A percentile compares a stretch with the other conserved stretches of the same genome.
These are phyloP conservation scores for Ceratocystiopsis sp. DNA, from an alignment of 2,329 filamentous ascomycete species.

Conservation along the genomic window DNA sequence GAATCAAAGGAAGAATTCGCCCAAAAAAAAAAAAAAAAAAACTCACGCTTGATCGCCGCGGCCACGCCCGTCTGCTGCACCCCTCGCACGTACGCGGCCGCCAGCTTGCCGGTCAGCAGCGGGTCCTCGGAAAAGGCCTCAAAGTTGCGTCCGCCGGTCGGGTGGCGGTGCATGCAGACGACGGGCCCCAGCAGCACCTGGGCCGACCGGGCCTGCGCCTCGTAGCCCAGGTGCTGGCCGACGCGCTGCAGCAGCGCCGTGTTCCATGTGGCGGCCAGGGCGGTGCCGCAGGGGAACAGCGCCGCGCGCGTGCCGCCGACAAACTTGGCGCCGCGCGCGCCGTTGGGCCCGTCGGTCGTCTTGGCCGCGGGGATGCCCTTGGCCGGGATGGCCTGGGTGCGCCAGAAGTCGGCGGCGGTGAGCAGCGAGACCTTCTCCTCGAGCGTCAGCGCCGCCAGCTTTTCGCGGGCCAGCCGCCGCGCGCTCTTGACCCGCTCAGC, in stretches of 20 bases:
- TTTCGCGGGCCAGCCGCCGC: no score
- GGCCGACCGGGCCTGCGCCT: conserved; percentile 40
- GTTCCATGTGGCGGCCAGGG: conserved; percentile 39
- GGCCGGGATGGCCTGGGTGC: conserved; percentile 7
- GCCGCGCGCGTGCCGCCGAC: conserved; percentile 56
- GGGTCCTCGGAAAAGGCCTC: conserved; percentile 44
- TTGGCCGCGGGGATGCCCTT: conserved; percentile 20
- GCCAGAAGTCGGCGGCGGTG: conserved; percentile 8
- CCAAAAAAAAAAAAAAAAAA: no score
- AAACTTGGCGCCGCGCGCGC: conserved; percentile 50
- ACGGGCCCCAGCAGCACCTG: conserved; percentile 43
- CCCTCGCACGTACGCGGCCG: conserved; percentile 2
- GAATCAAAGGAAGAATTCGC: no score
- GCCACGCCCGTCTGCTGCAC: conserved; percentile 2
- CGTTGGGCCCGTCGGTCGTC: conserved; percentile 53
- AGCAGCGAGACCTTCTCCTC: conserved; percentile 8
- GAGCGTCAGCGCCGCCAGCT: conserved; percentile 2
- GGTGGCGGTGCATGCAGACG: conserved; percentile 36
- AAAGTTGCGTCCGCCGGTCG: conserved; percentile 45
- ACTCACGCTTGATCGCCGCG: conserved; percentile 3
- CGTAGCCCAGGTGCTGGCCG: conserved; percentile 29
- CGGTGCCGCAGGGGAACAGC: conserved; percentile 65
- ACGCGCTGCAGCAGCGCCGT: conserved; percentile 1
- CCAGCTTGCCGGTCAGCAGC: conserved; percentile 13
- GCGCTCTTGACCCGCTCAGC: no score